phyloP scores from a whole-genome alignment of 306 rosid species.

The Quercus dentata region DNA sequence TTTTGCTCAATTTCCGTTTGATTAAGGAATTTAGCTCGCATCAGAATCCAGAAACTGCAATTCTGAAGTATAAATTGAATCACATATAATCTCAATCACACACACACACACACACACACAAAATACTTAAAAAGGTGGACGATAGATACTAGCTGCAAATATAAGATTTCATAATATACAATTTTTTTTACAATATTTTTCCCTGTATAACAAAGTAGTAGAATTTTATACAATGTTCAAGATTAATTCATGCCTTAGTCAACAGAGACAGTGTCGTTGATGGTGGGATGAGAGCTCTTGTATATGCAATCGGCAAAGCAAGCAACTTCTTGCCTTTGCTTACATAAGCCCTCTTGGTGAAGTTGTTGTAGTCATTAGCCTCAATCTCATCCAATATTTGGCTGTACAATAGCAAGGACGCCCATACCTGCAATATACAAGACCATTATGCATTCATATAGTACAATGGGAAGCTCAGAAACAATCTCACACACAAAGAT shows the following conservation, averaged over 20 bases:
- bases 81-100: no score
- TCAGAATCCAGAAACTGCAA: no score
- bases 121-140: constrained; percentile 8
- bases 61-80: no score
- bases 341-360: constrained; percentile 72
- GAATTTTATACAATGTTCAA: background rate
- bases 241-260: constrained; percentile 21
- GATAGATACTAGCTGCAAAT: constrained; percentile 13
- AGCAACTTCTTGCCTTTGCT: constrained; percentile 70
- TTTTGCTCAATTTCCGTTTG: no score
- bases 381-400: constrained; percentile 80
- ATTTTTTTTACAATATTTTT: constrained; percentile 25
- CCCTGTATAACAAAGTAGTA: background rate
- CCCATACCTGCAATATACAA: constrained; percentile 59
- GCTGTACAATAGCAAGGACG: constrained; percentile 62
- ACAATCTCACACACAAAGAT: background rate
- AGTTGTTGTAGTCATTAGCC: constrained; percentile 76
- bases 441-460: background rate
- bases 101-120: constrained; percentile 13
- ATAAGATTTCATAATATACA: constrained; percentile 29
- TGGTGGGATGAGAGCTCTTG: constrained; percentile 45
- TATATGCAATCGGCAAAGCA: constrained; percentile 64
- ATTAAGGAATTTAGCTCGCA: no score
- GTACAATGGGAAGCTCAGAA: background rate
- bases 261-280: constrained; percentile 31